Base-by-base conservation (phyloP, 2,329 filamentous ascomycete species). In the Epichloe typhina region DNA sequence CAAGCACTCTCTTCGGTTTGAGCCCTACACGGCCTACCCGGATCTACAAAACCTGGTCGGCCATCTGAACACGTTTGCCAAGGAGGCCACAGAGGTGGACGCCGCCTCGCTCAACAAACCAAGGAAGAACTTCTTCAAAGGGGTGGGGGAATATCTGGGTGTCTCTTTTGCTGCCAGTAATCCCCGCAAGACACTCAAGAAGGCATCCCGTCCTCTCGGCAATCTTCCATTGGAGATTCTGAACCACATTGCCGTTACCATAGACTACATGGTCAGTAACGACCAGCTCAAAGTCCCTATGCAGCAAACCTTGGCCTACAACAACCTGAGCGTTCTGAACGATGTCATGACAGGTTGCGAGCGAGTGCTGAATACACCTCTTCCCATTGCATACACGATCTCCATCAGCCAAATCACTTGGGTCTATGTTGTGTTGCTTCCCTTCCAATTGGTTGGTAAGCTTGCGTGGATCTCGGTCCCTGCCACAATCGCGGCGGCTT, bases 331-430 rank as follows among this genome's bases (percentile, higher is more conserved):
- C 46, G 66, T 76, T 4, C 70, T 94, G 50, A 87, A 86, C 61
- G 88, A 94, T 56, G 77, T 83, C 51, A 72, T 88, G 57, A 79
- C 79, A 15, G 82, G 83, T 52, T 82, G 82, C 46, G 86, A 93
- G 61, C 83, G 88, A 55, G 82, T 94, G 19, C 78, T 91, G 35
- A 86, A 84, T 64, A 94, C 88, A 0, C 88, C 88, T 1, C 76
- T 94, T 0, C 88, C 88, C 2, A 77, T 88, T 51, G 88, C 87
- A 45, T 94, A 94, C 71, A 81, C 79, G 56, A 93, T 94, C 59
- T 80, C 86, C 59, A 90, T 93, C 64, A 82, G 83, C 19, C 88
- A 94, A 64, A 91, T 93, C 62, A 88, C 88, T 35, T 90, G 86
- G 80, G 77, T 89, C 48, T 94, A 93, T 67, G 82, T 93, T 49